Conservation (phyloP, 2,329 filamentous ascomycete species). For the Aspergillus brunneoviolaceus region DNA sequence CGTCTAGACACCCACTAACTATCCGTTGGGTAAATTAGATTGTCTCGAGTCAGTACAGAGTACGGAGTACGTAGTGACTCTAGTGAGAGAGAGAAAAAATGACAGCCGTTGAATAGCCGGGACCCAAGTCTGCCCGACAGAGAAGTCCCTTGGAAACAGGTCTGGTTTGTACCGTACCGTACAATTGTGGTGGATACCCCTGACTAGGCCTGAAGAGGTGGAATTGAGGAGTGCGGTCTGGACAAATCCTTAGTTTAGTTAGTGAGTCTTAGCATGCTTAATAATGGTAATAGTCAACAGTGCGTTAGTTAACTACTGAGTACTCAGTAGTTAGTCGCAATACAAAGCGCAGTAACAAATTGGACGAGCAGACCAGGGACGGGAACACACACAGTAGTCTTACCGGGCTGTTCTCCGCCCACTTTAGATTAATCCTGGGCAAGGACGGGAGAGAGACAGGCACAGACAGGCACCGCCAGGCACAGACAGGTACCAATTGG, state of each 20-base stretch:
- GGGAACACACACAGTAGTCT: not conserved
- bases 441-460: not conserved
- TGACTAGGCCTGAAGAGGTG: slow-evolving; percentile 14
- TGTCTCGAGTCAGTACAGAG: not conserved
- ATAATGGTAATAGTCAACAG: not conserved
- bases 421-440: not conserved
- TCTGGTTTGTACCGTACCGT: not conserved
- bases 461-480: not conserved
- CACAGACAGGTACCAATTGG: not conserved
- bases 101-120: slow-evolving; percentile 7
- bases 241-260: not conserved
- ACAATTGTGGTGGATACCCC: slow-evolving; percentile 14
- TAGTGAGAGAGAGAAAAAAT: not conserved
- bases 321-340: not conserved
- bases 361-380: not conserved
- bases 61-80: too few relatives aligned
- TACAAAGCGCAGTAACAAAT: not conserved
- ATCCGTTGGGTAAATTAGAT: not conserved
- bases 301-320: not conserved
- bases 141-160: not conserved
- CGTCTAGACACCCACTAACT: not conserved
- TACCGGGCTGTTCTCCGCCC: not conserved
- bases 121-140: not conserved
- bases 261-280: not conserved
- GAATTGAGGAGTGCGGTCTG: not conserved